These are phyloP conservation scores for Tricholoma sp. DNA, from an alignment of 768 basidiomycete genomes.

Conservation along the genomic window DNA sequence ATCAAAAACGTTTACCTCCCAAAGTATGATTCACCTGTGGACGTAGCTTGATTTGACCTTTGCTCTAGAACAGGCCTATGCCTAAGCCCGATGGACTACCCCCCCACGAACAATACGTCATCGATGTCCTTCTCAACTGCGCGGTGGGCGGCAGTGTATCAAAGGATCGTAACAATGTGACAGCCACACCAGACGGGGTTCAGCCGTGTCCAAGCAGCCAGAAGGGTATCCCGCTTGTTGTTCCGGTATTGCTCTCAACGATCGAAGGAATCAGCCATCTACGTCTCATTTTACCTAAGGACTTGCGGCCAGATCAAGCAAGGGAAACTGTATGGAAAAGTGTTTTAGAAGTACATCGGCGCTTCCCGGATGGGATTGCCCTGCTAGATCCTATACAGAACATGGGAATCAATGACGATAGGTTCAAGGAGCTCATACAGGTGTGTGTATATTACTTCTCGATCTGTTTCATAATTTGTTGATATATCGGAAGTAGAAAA, in stretches of 20 bases:
- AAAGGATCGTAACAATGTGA: slow-evolving; percentile 51
- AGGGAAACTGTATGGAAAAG: slow-evolving; percentile 88
- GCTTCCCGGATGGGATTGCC: slow-evolving; percentile 84
- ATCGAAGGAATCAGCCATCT: slow-evolving; percentile 83
- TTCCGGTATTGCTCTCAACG: slow-evolving; percentile 85
- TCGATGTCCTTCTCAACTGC: slow-evolving; percentile 88
- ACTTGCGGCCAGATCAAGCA: slow-evolving; percentile 68
- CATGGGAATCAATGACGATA: slow-evolving; percentile 94
- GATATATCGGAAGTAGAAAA: slow-evolving; percentile 58
- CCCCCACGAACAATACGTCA: slow-evolving; percentile 86
- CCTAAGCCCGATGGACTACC: slow-evolving; percentile 65
- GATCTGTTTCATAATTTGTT: not conserved
- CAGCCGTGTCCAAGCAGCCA: slow-evolving; percentile 67
- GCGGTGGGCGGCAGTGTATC: slow-evolving; percentile 54
- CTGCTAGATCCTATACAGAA: slow-evolving; percentile 89
- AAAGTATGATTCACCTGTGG: slow-evolving; percentile 46
- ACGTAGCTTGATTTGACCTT: not conserved
- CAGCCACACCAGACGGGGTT: slow-evolving; percentile 63
- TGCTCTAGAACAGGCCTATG: slow-evolving; percentile 53
- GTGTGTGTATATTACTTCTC: slow-evolving; percentile 33
- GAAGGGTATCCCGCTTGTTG: slow-evolving; percentile 79
- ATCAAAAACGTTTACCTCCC: slow-evolving; percentile 77
- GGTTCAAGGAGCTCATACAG: slow-evolving; percentile 81
- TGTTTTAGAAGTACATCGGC: slow-evolving; percentile 82
- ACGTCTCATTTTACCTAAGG: slow-evolving; percentile 86